Conservation (phyloP, 2,329 filamentous ascomycete species). For the Dothistroma septosporum region DNA sequence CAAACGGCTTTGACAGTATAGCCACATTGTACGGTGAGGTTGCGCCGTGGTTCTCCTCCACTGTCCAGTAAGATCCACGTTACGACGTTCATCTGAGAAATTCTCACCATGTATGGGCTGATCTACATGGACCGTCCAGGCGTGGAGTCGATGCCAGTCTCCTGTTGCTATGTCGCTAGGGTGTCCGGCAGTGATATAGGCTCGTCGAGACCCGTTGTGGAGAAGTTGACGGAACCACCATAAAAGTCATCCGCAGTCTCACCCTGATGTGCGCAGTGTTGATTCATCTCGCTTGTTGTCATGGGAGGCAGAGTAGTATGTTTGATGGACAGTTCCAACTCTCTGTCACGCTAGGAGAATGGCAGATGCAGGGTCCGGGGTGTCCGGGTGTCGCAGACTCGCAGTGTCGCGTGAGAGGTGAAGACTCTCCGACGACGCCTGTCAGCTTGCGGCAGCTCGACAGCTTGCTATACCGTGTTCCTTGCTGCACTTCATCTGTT, state of each 20-base stretch:
- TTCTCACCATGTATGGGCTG: neutral
- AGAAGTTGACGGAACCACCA: neutral
- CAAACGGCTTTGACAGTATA: neutral
- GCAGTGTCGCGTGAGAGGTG: neutral
- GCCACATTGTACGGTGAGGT: no score
- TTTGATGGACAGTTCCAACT: neutral
- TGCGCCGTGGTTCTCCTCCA: no score
- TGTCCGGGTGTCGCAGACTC: neutral
- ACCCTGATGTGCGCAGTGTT: conserved; percentile 2
- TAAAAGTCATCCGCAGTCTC: neutral
- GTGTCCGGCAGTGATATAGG: neutral
- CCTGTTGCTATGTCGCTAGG: neutral
- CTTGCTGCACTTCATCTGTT: no score
- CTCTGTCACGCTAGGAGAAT: neutral
- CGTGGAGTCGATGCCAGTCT: neutral
- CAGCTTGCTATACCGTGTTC: neutral
- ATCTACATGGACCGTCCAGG: neutral
- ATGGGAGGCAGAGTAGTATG: conserved; percentile 4
- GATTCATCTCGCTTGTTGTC: conserved; percentile 17
- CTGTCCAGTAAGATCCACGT: no score
- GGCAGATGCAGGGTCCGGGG: neutral
- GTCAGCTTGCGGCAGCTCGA: neutral
- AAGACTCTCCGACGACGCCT: neutral
- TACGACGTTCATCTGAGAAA: neutral
- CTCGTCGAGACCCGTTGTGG: neutral